phyloP scores from a whole-genome alignment of 495 filamentous ascomycete species.

The Trypethelium eluteriae region DNA sequence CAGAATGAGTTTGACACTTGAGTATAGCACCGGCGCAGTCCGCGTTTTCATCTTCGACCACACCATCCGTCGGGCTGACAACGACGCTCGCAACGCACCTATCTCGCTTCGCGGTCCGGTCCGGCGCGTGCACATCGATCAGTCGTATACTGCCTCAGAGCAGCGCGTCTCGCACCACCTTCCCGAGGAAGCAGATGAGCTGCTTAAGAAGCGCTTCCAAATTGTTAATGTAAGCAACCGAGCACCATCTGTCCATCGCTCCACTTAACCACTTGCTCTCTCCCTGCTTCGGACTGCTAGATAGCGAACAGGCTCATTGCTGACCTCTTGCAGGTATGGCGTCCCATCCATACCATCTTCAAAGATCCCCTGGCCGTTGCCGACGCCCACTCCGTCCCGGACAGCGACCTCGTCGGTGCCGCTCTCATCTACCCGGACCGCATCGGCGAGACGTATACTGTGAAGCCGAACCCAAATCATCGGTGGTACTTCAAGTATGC shows the following conservation, averaged over 20 bases:
- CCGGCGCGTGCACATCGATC: conserved; percentile 63
- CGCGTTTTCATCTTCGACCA: conserved; percentile 67
- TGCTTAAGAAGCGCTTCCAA: conserved; percentile 55
- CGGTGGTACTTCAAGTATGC: conserved; percentile 13
- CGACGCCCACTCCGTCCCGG: conserved; percentile 35
- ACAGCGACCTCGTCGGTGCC: conserved; percentile 23
- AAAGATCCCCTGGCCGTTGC: conserved; percentile 58
- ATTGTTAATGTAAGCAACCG: conserved; percentile 53
- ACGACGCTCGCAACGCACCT: conserved; percentile 25
- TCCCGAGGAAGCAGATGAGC: conserved; percentile 51
- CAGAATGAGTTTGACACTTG: neutral
- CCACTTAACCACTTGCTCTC: neutral
- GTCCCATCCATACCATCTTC: conserved; percentile 56
- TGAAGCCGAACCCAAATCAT: conserved; percentile 15
- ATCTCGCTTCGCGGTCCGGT: conserved; percentile 52
- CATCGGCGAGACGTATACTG: conserved; percentile 24
- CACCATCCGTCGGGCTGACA: conserved; percentile 55
- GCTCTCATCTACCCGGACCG: conserved; percentile 28
- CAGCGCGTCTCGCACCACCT: conserved; percentile 54
- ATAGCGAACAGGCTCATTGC: too few species aligned
- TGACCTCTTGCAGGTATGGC: conserved; percentile 43
- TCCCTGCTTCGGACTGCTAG: neutral
- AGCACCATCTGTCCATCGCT: neutral
- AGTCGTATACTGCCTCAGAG: conserved; percentile 53
- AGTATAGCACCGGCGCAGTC: conserved; percentile 44